Evolutionary conservation across 495 filamentous ascomycete species (phyloP).

Genomic region (Trichoderma virens): DNA sequence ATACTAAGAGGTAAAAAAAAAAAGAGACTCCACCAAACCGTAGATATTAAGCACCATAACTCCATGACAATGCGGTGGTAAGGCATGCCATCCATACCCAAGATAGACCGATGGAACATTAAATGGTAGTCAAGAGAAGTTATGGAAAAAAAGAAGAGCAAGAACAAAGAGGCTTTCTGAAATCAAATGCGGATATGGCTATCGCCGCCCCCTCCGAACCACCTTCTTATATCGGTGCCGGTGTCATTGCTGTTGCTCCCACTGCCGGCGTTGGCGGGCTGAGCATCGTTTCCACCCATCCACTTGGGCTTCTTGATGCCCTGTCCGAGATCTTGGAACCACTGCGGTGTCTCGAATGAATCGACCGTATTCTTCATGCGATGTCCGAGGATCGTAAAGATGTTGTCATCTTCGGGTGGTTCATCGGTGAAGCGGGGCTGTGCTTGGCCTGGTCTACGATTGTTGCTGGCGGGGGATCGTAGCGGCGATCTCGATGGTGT

Average conservation of each 20-base stretch:
- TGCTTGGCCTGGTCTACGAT: slow-evolving; percentile 26
- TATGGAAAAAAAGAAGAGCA: background rate
- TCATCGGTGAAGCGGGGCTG: slow-evolving; percentile 30
- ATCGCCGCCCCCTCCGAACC: slow-evolving; percentile 23
- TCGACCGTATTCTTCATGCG: slow-evolving; percentile 89
- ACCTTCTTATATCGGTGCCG: slow-evolving; percentile 20
- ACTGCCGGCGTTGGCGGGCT: background rate
- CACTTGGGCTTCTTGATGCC: slow-evolving; percentile 72
- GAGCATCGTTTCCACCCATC: slow-evolving; percentile 58
- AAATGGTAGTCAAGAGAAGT: background rate
- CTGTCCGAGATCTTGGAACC: slow-evolving; percentile 60
- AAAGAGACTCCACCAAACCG: background rate
- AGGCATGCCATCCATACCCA: background rate
- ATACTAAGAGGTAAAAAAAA: background rate
- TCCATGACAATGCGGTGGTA: background rate
- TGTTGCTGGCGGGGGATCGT: slow-evolving; percentile 35
- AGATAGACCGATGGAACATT: background rate
- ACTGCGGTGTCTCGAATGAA: slow-evolving; percentile 68
- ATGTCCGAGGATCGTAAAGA: slow-evolving; percentile 76
- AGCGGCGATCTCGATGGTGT: slow-evolving; percentile 16
- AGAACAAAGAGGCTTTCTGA: background rate
- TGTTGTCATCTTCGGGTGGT: slow-evolving; percentile 65
- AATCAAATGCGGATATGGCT: slow-evolving; percentile 12
- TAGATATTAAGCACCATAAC: background rate
- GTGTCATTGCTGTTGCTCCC: slow-evolving; percentile 13